Percentiles rank a stretch among this genome's conserved stretches.
Evolutionary conservation across 179 eudicot species (phyloP).

Genomic region (Silene vulgaris): DNA sequence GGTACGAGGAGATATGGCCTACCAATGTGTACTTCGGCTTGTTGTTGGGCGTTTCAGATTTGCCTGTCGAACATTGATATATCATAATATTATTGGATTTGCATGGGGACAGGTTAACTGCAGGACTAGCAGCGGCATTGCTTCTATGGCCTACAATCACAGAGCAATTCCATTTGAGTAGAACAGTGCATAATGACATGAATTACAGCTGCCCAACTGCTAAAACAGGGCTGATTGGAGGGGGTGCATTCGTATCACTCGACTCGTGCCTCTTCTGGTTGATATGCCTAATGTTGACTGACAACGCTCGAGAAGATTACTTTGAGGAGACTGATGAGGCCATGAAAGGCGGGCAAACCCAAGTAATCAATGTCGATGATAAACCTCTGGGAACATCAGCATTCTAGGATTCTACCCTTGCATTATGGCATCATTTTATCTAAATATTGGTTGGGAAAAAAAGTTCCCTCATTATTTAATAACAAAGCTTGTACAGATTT

Average conservation of each 20-base stretch:
- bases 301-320: conserved; percentile 77
- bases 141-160: conserved; percentile 81
- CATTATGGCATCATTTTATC: background rate
- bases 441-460: too few relatives aligned
- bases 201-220: conserved; percentile 78
- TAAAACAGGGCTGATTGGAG: conserved; percentile 89
- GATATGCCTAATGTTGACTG: conserved; percentile 73
- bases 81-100: background rate
- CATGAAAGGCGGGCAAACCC: conserved; percentile 28
- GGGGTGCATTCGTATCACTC: conserved; percentile 84
- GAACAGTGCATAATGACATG: conserved; percentile 48
- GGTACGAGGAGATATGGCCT: too few relatives aligned
- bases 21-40: too few relatives aligned
- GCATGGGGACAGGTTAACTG: conserved; percentile 39
- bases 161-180: conserved; percentile 59
- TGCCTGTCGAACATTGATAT: too few relatives aligned
- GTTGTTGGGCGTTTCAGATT: too few relatives aligned
- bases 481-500: too few relatives aligned
- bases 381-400: conserved; percentile 19
- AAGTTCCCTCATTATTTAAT: too few relatives aligned
- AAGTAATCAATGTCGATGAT: conserved; percentile 28
- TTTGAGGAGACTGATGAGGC: conserved; percentile 49
- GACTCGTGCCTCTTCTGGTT: conserved; percentile 86
- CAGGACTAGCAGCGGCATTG: conserved; percentile 60
- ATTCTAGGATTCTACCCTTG: background rate